phyloP scores from a whole-genome alignment of 306 rosid genomes.

The Sechiopsis laciniata region DNA sequence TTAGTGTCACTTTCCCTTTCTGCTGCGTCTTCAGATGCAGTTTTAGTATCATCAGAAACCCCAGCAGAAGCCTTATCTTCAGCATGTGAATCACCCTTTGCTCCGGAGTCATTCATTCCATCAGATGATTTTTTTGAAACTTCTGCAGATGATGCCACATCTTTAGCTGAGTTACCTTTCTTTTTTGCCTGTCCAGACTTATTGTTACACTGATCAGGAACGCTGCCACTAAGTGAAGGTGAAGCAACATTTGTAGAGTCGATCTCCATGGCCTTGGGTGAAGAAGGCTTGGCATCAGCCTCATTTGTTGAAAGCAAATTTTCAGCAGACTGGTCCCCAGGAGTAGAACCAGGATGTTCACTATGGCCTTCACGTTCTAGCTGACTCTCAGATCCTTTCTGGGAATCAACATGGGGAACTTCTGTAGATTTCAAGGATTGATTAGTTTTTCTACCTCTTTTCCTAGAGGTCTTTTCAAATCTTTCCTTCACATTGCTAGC shows the following conservation, averaged over 20 bases:
- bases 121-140: slow-evolving; percentile 43
- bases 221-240: slow-evolving; percentile 40
- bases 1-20: slow-evolving; percentile 40
- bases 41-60: slow-evolving; percentile 41
- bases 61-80: slow-evolving; percentile 40
- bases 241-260: slow-evolving; percentile 52
- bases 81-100: slow-evolving; percentile 26
- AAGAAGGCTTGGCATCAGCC: slow-evolving; percentile 35
- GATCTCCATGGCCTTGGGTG: slow-evolving; percentile 41
- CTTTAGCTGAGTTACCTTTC: slow-evolving; percentile 39
- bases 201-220: slow-evolving; percentile 40
- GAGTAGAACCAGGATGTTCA: slow-evolving; percentile 37
- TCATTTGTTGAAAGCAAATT: slow-evolving; percentile 43
- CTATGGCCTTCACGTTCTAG: slow-evolving; percentile 34
- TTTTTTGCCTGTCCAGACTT: slow-evolving; percentile 31
- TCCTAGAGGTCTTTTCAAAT: slow-evolving; percentile 36
- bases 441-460: slow-evolving; percentile 32
- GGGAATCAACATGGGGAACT: slow-evolving; percentile 32
- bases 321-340: slow-evolving; percentile 36
- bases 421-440: slow-evolving; percentile 29
- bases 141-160: slow-evolving; percentile 33
- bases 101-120: slow-evolving; percentile 54
- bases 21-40: slow-evolving; percentile 28
- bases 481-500: slow-evolving; percentile 31
- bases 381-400: slow-evolving; percentile 36